Evolutionary conservation across 257 asterid genomes (phyloP).

Genomic region (Buddleja alternifolia): DNA sequence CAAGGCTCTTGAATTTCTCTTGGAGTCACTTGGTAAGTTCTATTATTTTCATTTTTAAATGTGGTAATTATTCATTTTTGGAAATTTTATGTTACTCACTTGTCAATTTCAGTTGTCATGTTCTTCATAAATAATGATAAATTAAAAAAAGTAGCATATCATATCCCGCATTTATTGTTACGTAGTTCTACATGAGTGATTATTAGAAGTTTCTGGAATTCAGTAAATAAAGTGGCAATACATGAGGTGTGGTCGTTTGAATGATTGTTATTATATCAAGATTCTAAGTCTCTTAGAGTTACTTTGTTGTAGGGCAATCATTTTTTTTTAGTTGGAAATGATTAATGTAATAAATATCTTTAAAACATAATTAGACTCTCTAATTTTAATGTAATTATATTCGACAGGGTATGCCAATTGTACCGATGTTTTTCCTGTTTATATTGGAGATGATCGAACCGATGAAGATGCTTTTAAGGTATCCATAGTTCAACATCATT

Average conservation of each 20-base stretch:
- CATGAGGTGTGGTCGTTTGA: too few relatives aligned
- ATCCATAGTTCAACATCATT: slow-evolving; percentile 17
- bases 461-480: slow-evolving; percentile 97
- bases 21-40: slow-evolving; percentile 86
- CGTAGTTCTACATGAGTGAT: too few relatives aligned
- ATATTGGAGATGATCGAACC: slow-evolving; percentile 88
- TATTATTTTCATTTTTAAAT: not conserved
- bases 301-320: not conserved
- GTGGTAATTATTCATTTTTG: too few relatives aligned
- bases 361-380: not conserved
- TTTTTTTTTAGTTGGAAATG: not conserved
- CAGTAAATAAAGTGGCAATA: too few relatives aligned
- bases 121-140: too few relatives aligned
- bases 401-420: slow-evolving; percentile 71
- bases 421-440: slow-evolving; percentile 76
- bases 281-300: too few relatives aligned
- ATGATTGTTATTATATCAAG: too few relatives aligned
- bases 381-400: not conserved
- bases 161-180: too few relatives aligned
- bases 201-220: too few relatives aligned
- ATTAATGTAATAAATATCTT: not conserved
- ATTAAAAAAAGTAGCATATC: too few relatives aligned
- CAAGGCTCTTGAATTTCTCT: slow-evolving; percentile 90
- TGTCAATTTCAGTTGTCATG: too few relatives aligned
- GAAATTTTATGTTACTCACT: too few relatives aligned